Evolutionary conservation across 768 basidiomycete genomes (phyloP).

Genomic region (Suillus luteus): DNA sequence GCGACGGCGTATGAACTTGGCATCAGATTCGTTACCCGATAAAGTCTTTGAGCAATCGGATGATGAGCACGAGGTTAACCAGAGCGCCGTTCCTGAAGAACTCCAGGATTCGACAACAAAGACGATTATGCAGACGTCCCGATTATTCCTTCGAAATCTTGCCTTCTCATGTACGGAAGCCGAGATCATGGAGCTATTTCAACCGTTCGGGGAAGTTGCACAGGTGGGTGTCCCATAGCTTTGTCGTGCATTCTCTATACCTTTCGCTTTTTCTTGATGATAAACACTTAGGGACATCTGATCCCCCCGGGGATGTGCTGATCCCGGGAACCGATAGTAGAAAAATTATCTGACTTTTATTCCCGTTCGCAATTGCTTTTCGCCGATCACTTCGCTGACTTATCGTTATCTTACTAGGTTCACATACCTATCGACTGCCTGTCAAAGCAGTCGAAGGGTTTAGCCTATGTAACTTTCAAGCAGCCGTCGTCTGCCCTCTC

Average conservation of each 20-base stretch:
- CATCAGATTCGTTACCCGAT: slow-evolving; percentile 36
- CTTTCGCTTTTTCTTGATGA: slow-evolving; percentile 36
- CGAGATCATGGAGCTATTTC: slow-evolving; percentile 69
- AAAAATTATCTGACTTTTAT: slow-evolving; percentile 41
- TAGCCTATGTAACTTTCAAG: slow-evolving; percentile 60
- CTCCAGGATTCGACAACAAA: slow-evolving; percentile 38
- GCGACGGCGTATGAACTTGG: slow-evolving; percentile 56
- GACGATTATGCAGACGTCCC: slow-evolving; percentile 70
- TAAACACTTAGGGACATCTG: slow-evolving; percentile 51
- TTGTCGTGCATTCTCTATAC: not conserved
- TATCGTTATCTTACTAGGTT: slow-evolving; percentile 37
- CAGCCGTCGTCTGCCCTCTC: slow-evolving; percentile 51
- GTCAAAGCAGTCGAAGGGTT: slow-evolving; percentile 55
- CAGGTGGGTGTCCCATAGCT: slow-evolving; percentile 57
- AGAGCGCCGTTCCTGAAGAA: slow-evolving; percentile 9
- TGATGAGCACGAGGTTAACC: slow-evolving; percentile 43
- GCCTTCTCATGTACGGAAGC: slow-evolving; percentile 77
- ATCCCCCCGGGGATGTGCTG: slow-evolving; percentile 43
- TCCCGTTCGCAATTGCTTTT: not conserved
- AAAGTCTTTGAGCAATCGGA: slow-evolving; percentile 66
- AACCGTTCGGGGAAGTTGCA: slow-evolving; percentile 66
- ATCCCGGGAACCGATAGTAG: slow-evolving; percentile 57
- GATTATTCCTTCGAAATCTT: slow-evolving; percentile 95
- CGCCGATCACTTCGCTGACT: not conserved
- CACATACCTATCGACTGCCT: slow-evolving; percentile 56